These are phyloP conservation scores for Nigrograna mackinnonii DNA, from an alignment of 2,329 filamentous ascomycete species.

Conservation along the genomic window DNA sequence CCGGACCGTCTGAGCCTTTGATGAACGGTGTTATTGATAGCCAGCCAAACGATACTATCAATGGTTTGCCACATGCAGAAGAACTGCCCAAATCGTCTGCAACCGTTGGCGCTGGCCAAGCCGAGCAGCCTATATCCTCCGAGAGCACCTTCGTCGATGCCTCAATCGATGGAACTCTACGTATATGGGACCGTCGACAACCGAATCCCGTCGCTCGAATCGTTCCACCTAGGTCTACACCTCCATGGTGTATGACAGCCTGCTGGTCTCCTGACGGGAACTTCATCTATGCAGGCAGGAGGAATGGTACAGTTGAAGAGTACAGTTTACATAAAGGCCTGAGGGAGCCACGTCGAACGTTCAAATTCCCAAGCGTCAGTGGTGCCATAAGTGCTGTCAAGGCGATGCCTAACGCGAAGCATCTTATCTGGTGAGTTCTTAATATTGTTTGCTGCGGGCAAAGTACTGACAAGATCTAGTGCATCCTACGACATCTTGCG, in stretches of 20 bases:
- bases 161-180: conserved; percentile 82
- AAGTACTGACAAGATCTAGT: conserved; percentile 48
- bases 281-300: conserved; percentile 86
- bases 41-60: conserved; percentile 26
- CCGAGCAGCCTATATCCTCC: conserved; percentile 55
- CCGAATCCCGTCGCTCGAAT: conserved; percentile 80
- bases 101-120: conserved; percentile 28
- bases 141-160: conserved; percentile 86
- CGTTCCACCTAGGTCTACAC: conserved; percentile 71
- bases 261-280: conserved; percentile 98
- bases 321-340: conserved; percentile 83
- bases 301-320: conserved; percentile 94
- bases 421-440: conserved; percentile 75
- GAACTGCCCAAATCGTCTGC: conserved; percentile 37
- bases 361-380: conserved; percentile 88
- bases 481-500: conserved; percentile 92
- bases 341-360: conserved; percentile 73
- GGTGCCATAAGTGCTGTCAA: conserved; percentile 86
- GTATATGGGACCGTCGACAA: conserved; percentile 90
- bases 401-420: conserved; percentile 89
- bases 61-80: conserved; percentile 58
- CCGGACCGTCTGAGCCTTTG: conserved; percentile 15
- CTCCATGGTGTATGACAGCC: conserved; percentile 96
- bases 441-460: conserved; percentile 1
- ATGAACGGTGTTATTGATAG: conserved; percentile 23